Base-by-base conservation (phyloP, 2,329 filamentous ascomycete genomes). In the Penicillium sumatraense region DNA sequence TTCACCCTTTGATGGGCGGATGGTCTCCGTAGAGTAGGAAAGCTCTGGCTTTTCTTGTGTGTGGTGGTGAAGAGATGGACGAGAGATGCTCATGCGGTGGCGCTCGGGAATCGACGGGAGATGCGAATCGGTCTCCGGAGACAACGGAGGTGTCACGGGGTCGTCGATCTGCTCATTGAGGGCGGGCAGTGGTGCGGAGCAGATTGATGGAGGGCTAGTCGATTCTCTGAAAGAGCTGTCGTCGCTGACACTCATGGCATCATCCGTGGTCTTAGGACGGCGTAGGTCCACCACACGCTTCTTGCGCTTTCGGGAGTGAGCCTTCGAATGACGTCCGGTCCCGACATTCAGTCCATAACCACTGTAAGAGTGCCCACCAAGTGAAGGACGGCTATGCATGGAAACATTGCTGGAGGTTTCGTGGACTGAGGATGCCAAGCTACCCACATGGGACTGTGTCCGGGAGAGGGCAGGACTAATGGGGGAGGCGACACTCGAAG, bases 401-500 rank as follows among this genome's bases (percentile, higher is more conserved):
- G 86, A 83, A 3, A 84, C 83, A n/a, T 85, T 79, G 69, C 88
- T 90, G 40, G 85, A 86, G 18, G 83, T 84, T 66, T 91, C 88
- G 16, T 85, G 90, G 66, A 91, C 5, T 2, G 63, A 90, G 1
- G 89, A 91, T 63, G 91, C 89, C 5, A 87, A 86, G 9, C 85
- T 86, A 31, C 82, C 84, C 21, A 82, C 77, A 49, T 86, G 83
- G 1, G 88, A 90, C 52, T 87, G 83, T 5, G 84, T 84, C 69
- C 87, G 83, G 38, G 82, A 83, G 16, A 91, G 72, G 40, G 80
- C 81, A 5, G 72, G 81, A 70, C 73, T 82, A 47, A 61, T 68
- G 63, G 53, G 79, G 1, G 75, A 73, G 29, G 70, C 74, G 20
- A 78, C 71, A 36, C 68, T 71, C 24, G 64, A 72, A 21, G 70